Conservation (phyloP, 495 filamentous ascomycete species). For the Hypoxylon fuscum region DNA sequence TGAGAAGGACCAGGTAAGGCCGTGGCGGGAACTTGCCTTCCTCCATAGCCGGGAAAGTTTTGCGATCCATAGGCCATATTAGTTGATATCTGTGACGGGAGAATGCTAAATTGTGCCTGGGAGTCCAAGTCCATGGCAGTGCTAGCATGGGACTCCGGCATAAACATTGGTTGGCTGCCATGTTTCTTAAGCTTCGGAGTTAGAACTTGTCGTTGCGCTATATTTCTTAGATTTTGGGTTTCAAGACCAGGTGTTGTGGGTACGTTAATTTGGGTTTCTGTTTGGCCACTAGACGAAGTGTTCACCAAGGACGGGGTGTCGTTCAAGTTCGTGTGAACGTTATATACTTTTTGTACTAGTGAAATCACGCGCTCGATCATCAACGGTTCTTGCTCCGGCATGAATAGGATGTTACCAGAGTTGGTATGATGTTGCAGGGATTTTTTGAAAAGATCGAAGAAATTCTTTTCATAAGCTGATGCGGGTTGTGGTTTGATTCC, state of each 20-base stretch:
- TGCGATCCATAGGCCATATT: conserved; percentile 5
- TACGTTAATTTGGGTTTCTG: conserved; percentile 4
- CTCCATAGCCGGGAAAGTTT: conserved; percentile 6
- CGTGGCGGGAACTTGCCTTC: conserved; percentile 2
- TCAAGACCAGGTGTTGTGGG: conserved; percentile 6
- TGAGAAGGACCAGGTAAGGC: conserved; percentile 3
- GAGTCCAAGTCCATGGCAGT: not conserved
- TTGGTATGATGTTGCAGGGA: not conserved
- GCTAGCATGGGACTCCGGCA: not conserved
- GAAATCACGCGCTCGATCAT: conserved; percentile 11
- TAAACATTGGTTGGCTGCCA: conserved; percentile 2
- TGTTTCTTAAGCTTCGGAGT: conserved; percentile 3
- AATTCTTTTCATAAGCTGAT: conserved; percentile 1
- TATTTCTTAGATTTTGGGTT: not conserved
- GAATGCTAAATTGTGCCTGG: conserved; percentile 1
- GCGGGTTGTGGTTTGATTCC: conserved; percentile 3
- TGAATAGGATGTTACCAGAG: conserved; percentile 7
- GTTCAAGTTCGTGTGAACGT: conserved; percentile 4
- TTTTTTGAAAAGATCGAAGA: not conserved
- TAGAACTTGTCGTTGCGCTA: not conserved
- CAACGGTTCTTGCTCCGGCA: not conserved
- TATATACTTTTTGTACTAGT: conserved; percentile 3
- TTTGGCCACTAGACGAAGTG: conserved; percentile 20
- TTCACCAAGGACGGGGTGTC: conserved; percentile 12
- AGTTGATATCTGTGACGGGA: not conserved